Conservation (phyloP, 495 filamentous ascomycete species). For the Talaromyces liani region DNA sequence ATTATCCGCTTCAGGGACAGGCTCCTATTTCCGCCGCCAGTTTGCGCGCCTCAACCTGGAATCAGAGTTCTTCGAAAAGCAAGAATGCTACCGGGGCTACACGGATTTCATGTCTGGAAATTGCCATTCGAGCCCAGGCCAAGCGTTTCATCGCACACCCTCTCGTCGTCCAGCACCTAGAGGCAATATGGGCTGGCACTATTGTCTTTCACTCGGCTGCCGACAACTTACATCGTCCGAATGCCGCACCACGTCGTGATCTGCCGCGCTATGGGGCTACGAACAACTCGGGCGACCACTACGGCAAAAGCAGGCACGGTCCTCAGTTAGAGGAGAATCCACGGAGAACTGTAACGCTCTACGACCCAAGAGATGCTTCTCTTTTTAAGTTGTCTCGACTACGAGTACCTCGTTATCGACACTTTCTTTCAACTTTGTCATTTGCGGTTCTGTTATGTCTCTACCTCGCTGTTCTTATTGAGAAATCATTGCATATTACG, state of each 20-base stretch:
- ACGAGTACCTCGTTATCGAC: conserved; percentile 82
- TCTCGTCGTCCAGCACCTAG: conserved; percentile 81
- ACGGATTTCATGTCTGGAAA: conserved; percentile 80
- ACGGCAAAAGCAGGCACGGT: not conserved
- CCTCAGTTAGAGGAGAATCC: conserved; percentile 4
- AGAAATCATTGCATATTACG: conserved; percentile 69
- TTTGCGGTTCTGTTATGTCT: conserved; percentile 75
- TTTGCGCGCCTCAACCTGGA: conserved; percentile 25
- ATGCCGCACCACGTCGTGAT: conserved; percentile 15
- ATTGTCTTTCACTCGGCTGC: conserved; percentile 86
- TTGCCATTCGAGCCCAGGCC: conserved; percentile 82
- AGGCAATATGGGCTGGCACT: conserved; percentile 92
- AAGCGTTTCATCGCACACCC: conserved; percentile 88
- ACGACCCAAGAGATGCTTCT: conserved; percentile 83
- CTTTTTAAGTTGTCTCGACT: conserved; percentile 84
- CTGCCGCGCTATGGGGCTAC: conserved; percentile 26
- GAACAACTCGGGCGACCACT: not conserved
- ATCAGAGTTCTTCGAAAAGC: conserved; percentile 17
- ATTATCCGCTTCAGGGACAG: conserved; percentile 81
- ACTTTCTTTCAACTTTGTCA: conserved; percentile 78
- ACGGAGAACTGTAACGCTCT: conserved; percentile 74
- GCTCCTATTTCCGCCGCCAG: conserved; percentile 26
- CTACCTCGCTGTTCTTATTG: conserved; percentile 65
- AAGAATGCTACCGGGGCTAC: conserved; percentile 45
- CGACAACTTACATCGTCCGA: conserved; percentile 67